phyloP scores from a whole-genome alignment of 106 monocot genomes.

The Posidonia australis region DNA sequence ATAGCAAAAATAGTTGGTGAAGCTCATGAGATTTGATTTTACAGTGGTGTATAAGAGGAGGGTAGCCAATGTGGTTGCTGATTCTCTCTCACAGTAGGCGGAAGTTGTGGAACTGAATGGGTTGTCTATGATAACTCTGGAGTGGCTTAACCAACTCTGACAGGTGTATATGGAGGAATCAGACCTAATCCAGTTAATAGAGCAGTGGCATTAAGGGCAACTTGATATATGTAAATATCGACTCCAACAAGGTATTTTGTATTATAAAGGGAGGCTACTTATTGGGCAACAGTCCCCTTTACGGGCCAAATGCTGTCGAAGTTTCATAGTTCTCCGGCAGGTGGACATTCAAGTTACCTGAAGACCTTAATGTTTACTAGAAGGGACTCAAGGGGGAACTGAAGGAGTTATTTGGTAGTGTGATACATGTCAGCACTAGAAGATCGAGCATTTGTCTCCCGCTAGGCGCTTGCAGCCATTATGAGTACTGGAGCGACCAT shows the following conservation, averaged over 20 bases:
- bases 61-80: background rate
- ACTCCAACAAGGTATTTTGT: background rate
- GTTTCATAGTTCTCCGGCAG: background rate
- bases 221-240: background rate
- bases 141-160: background rate
- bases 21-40: slow-evolving; percentile 2
- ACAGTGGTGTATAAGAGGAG: background rate
- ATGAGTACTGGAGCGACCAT: background rate
- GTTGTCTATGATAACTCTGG: background rate
- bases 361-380: background rate
- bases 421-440: background rate
- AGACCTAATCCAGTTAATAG: background rate
- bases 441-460: background rate
- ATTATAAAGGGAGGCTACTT: background rate
- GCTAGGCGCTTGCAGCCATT: background rate
- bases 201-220: background rate
- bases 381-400: background rate
- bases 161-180: background rate
- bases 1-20: background rate
- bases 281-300: too few species aligned
- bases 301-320: background rate
- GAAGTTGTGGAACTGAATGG: background rate
- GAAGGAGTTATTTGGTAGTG: background rate
- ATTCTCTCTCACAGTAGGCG: background rate
- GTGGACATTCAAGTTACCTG: background rate